Evolutionary conservation across 805 yeast species (phyloP).

Genomic region (Candida boleticola): DNA sequence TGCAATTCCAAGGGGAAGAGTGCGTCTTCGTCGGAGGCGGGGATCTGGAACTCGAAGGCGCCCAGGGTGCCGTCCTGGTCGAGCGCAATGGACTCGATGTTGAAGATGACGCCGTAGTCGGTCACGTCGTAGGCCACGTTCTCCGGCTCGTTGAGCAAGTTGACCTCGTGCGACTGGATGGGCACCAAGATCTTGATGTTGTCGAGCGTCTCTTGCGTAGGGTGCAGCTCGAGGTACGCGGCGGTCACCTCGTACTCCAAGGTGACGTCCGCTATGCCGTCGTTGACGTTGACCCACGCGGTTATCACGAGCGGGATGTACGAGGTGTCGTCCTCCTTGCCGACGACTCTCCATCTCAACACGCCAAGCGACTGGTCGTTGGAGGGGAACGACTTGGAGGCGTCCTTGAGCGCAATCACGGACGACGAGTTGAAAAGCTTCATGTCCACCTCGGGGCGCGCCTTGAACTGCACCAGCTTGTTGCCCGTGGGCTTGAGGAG

Average conservation of each 20-base stretch:
- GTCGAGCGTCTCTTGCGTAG: constrained; percentile 43
- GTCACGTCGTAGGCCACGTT: constrained; percentile 52
- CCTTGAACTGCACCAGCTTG: constrained; percentile 70
- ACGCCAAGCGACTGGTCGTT: constrained; percentile 90
- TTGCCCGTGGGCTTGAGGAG: constrained; percentile 50
- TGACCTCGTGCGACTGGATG: constrained; percentile 54
- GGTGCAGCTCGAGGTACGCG: constrained; percentile 27
- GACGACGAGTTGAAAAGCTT: constrained; percentile 55
- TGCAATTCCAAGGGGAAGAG: constrained; percentile 84
- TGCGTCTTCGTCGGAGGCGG: constrained; percentile 73
- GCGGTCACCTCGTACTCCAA: constrained; percentile 80
- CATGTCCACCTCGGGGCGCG: constrained; percentile 95
- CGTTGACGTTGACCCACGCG: constrained; percentile 77
- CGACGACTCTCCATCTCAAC: constrained; percentile 84
- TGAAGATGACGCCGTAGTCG: constrained; percentile 71
- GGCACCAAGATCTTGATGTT: constrained; percentile 65
- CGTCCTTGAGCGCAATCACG: constrained; percentile 73
- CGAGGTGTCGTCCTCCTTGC: constrained; percentile 56
- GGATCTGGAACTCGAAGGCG: constrained; percentile 75
- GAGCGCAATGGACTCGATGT: constrained; percentile 51
- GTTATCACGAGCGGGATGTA: constrained; percentile 69
- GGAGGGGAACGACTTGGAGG: constrained; percentile 79
- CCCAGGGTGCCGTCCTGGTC: constrained; percentile 52
- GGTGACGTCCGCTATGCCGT: constrained; percentile 67
- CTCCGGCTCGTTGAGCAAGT: constrained; percentile 49